Percentiles rank a stretch among this genome's conserved stretches.
phyloP scores from a whole-genome alignment of 805 yeast species.

The Hanseniaspora taiwanica region DNA sequence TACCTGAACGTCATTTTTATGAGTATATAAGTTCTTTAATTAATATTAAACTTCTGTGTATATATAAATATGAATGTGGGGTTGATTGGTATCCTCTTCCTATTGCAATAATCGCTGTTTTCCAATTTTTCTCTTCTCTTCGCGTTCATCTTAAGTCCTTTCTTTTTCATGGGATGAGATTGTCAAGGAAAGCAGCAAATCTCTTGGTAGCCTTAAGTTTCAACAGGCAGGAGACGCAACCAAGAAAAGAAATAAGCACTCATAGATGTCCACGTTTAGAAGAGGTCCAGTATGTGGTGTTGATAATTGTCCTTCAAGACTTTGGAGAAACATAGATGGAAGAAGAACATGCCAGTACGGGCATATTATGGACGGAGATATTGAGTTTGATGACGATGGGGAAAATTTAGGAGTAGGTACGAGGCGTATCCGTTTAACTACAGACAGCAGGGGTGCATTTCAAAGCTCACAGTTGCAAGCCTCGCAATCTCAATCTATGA shows the following conservation, averaged over 20 bases:
- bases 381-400: constrained; percentile 70
- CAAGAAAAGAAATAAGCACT: not conserved
- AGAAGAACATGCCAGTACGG: constrained; percentile 78
- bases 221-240: not conserved
- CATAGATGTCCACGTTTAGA: constrained; percentile 32
- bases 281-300: constrained; percentile 81
- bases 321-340: constrained; percentile 66
- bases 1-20: too few relatives aligned
- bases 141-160: too few relatives aligned
- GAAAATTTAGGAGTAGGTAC: constrained; percentile 20
- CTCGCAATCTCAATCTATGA: constrained; percentile 7
- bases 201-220: too few relatives aligned
- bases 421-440: constrained; percentile 37
- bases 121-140: too few relatives aligned
- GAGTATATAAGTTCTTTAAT: too few relatives aligned
- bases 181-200: too few relatives aligned
- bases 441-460: constrained; percentile 28
- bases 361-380: constrained; percentile 71
- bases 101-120: too few relatives aligned
- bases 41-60: too few relatives aligned
- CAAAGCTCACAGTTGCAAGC: constrained; percentile 21
- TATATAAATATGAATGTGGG: too few relatives aligned
- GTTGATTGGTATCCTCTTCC: too few relatives aligned
- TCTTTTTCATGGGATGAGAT: too few relatives aligned
- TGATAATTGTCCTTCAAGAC: constrained; percentile 72